Conservation (phyloP, 495 filamentous ascomycete species). For the Xanthoparmelia taractica region DNA sequence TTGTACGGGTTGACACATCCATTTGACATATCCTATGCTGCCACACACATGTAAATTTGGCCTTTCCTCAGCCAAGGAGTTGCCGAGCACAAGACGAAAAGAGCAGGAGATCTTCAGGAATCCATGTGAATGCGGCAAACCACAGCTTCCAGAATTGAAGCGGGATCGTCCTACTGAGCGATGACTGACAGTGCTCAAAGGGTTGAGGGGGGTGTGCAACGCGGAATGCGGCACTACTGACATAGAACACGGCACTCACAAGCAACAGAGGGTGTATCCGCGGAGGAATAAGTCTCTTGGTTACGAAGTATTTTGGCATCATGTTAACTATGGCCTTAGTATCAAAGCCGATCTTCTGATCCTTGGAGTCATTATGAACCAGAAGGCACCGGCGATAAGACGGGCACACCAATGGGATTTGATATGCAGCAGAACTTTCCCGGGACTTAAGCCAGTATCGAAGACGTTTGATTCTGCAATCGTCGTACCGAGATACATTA, state of each 20-base stretch:
- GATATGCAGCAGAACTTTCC: background rate
- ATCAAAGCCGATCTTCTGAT: background rate
- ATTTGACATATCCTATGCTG: background rate
- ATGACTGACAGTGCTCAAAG: background rate
- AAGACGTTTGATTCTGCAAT: background rate
- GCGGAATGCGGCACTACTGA: background rate
- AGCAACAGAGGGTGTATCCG: background rate
- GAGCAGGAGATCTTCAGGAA: background rate
- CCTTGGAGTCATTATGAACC: background rate
- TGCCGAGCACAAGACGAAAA: background rate
- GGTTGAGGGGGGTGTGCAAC: background rate
- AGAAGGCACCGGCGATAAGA: background rate
- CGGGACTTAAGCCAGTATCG: background rate
- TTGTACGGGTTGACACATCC: background rate
- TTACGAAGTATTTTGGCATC: too few species aligned
- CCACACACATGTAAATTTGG: background rate
- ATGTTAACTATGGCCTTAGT: background rate
- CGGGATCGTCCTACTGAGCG: background rate
- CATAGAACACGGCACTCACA: background rate
- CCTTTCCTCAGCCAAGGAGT: background rate
- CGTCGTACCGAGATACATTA: background rate
- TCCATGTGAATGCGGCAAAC: background rate
- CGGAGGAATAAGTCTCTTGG: background rate
- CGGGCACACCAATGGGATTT: background rate
- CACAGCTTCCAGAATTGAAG: background rate